Evolutionary conservation across 2,329 filamentous ascomycete genomes (phyloP), one percentile per base, ranked within the genome.

Genomic region (Plectosphaerella plurivora): DNA sequence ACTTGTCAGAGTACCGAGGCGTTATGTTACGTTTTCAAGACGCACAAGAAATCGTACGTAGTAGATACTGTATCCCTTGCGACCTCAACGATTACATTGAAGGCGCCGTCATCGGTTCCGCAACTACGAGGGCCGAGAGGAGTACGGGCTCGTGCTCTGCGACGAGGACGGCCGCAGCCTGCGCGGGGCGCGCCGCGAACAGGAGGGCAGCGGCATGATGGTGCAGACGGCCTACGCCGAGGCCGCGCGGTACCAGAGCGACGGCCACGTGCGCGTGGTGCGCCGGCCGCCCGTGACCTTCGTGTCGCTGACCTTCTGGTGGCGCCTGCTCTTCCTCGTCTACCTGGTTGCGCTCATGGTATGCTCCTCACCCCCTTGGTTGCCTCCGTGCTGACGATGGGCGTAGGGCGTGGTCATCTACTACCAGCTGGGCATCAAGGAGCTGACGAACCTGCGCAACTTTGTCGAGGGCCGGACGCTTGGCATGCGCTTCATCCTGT

Each of bases 401-500:
- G n/a, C n/a, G n/a, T n/a, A n/a, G 57, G 60, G 2, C 60, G n/a
- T 75, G 9, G 62, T 75, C 10, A 59, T 72, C 15, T 73, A 73
- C 47, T 75, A 75, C 51, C 59, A 70, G 56, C 55, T 68, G 52
- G 61, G 57, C 2, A 53, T 24, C 18, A 41, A 49, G 47, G 24
- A 28, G 45, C 45, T 24, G 25, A n/a, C 6, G 24, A 24, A 46
- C 12, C 22, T 46, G 5, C 45, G 33, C 22, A 22, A 24, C 5
- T 46, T 46, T 16, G 45, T 12, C 39, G 46, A 5, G 39, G 63
- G 65, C 16, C 65, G 73, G 53, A 62, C 61, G 3, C 73, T 76
- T 48, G 73, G 73, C 7, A 68, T 73, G 0, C 62, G 73, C 9
- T 76, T 77, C 49, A 57, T 75, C 9, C 68, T 72, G 48, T 72